These are phyloP conservation scores for Alnus rubra DNA, from an alignment of 306 rosid species.

Conservation along the genomic window DNA sequence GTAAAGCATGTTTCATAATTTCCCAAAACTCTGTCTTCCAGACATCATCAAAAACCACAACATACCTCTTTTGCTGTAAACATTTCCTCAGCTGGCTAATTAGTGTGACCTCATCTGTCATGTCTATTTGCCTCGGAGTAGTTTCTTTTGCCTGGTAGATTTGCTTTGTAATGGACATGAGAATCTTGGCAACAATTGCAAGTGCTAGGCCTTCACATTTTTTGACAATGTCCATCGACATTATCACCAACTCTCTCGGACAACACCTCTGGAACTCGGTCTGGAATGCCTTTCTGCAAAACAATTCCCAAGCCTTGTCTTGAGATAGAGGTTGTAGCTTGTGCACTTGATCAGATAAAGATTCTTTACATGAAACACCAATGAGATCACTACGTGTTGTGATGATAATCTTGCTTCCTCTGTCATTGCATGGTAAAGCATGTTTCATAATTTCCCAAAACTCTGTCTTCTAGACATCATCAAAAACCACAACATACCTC, in stretches of 20 bases:
- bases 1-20: constrained; percentile 4
- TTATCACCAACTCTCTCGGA: background rate
- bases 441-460: constrained; percentile 1
- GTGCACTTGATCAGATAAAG: background rate
- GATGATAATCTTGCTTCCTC: background rate
- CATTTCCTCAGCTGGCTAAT: background rate
- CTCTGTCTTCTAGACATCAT: constrained; percentile 2
- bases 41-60: constrained; percentile 1
- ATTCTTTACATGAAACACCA: background rate
- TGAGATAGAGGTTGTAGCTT: background rate
- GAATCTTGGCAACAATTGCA: too few relatives aligned
- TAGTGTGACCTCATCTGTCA: background rate
- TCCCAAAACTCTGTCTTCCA: constrained; percentile 2
- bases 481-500: constrained; percentile 1
- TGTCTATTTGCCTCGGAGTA: background rate
- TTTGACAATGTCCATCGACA: background rate
- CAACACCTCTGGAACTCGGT: background rate
- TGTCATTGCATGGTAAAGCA: constrained; percentile 1
- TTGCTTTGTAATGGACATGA: background rate
- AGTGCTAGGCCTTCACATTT: too few relatives aligned
- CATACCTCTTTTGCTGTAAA: constrained; percentile 7
- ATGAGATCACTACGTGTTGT: background rate
- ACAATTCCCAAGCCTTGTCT: background rate
- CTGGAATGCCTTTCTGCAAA: constrained; percentile 1
- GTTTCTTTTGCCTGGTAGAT: background rate